Evolutionary conservation across 2,329 filamentous ascomycete species (phyloP).

Genomic region (Aspergillus texensis): DNA sequence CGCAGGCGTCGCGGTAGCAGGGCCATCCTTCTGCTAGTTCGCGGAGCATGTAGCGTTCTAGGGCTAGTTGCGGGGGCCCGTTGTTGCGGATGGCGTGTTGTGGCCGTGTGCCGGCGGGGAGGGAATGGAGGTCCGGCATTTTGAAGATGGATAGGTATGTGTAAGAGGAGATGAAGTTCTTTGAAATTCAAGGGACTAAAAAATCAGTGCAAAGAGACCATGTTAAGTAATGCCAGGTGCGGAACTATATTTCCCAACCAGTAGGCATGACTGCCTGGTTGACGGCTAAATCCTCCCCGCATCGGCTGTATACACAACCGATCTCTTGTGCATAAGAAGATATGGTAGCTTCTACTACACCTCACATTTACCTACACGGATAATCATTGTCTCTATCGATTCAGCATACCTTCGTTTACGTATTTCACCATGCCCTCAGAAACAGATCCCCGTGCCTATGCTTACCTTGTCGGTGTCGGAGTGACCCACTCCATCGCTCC

Average conservation of each 20-base stretch:
- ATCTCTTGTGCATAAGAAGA: neutral
- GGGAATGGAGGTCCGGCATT: neutral
- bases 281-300: neutral
- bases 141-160: neutral
- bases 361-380: too few species aligned
- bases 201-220: neutral
- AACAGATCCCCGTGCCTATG: neutral
- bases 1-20: constrained; percentile 9
- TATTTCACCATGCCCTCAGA: neutral
- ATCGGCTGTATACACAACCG: neutral
- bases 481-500: neutral
- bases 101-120: neutral
- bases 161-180: neutral
- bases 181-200: fast-evolving
- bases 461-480: neutral
- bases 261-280: too few species aligned
- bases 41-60: constrained; percentile 8
- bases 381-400: neutral
- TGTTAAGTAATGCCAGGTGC: neutral
- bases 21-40: constrained; percentile 11
- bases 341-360: neutral
- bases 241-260: too few species aligned
- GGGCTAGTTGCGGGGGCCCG: neutral
- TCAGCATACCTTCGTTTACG: neutral
- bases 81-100: constrained; percentile 1